Percentiles rank a stretch among this genome's conserved stretches.
Evolutionary conservation across 768 basidiomycete genomes (phyloP).

Genomic region (Phlebiopsis gigantea): DNA sequence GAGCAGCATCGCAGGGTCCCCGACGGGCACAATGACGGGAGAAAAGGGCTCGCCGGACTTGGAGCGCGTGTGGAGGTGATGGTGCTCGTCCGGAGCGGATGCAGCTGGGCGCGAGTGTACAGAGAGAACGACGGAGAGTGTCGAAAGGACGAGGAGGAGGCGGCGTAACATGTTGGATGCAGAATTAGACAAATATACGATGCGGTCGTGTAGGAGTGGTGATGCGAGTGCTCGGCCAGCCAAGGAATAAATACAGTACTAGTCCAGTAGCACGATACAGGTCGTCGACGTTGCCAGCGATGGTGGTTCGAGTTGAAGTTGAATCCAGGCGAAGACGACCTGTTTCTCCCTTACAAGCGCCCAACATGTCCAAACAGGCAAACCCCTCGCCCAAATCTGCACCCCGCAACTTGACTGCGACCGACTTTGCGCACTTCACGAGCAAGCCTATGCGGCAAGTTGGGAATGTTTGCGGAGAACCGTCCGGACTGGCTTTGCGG

Average conservation of each 20-base stretch:
- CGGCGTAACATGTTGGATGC: constrained; percentile 2
- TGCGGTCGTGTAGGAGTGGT: neutral
- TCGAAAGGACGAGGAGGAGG: constrained; percentile 4
- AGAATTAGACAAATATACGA: neutral
- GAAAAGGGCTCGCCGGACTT: neutral
- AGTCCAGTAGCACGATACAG: neutral
- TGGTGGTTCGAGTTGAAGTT: neutral
- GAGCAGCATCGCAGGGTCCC: constrained; percentile 19
- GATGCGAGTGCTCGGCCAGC: constrained; percentile 2
- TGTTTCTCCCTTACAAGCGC: neutral
- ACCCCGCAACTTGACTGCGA: too few species aligned
- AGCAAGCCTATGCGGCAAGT: neutral
- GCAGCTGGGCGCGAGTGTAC: neutral
- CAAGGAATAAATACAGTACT: neutral
- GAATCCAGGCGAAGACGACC: neutral
- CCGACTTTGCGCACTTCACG: neutral
- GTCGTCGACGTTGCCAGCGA: neutral
- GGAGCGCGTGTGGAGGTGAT: neutral
- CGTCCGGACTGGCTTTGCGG: too few species aligned
- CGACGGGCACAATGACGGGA: neutral
- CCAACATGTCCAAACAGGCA: constrained; percentile 7
- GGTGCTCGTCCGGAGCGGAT: neutral
- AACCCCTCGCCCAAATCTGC: too few species aligned
- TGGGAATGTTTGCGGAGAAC: neutral
- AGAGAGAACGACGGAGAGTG: constrained; percentile 1